phyloP scores from a whole-genome alignment of 768 basidiomycete species.

The Psilocybe cyanescens region DNA sequence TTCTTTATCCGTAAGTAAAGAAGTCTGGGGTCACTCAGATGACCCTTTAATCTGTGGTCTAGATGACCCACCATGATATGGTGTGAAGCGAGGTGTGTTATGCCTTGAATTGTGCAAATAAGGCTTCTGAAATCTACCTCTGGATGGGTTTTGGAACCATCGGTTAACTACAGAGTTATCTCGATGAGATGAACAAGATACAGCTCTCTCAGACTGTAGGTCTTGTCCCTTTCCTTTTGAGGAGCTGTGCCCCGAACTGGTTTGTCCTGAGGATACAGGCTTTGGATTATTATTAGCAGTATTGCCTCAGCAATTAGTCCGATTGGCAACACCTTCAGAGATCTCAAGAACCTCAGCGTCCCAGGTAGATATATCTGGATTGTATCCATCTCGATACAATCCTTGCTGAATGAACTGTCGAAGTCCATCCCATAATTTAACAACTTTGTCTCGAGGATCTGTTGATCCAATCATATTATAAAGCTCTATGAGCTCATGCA shows the following conservation, averaged over 20 bases:
- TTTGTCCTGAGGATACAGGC: not conserved
- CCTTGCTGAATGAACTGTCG: conserved; percentile 26
- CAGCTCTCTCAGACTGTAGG: conserved; percentile 2
- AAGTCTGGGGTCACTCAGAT: not conserved
- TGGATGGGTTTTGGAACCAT: too few relatives aligned
- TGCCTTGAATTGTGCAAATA: not conserved
- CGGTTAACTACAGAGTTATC: not conserved
- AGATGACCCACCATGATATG: not conserved
- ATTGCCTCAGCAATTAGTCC: not conserved
- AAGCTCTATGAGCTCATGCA: conserved; percentile 37
- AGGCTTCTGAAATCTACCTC: too few relatives aligned
- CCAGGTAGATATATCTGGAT: conserved; percentile 31
- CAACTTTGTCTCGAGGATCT: conserved; percentile 30
- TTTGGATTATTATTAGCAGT: not conserved
- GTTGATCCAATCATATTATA: conserved; percentile 35
- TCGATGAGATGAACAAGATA: not conserved
- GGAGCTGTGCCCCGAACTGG: not conserved
- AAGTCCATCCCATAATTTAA: conserved; percentile 39
- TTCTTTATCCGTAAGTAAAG: conserved; percentile 14
- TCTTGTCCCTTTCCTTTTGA: conserved; percentile 8
- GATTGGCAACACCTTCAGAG: conserved; percentile 17
- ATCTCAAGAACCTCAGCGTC: conserved; percentile 29
- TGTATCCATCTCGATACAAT: conserved; percentile 32
- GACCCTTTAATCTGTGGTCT: not conserved
- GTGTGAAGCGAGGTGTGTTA: not conserved